These are phyloP conservation scores for Aspergillus fructus DNA, from an alignment of 2,329 filamentous ascomycete genomes.

Conservation along the genomic window DNA sequence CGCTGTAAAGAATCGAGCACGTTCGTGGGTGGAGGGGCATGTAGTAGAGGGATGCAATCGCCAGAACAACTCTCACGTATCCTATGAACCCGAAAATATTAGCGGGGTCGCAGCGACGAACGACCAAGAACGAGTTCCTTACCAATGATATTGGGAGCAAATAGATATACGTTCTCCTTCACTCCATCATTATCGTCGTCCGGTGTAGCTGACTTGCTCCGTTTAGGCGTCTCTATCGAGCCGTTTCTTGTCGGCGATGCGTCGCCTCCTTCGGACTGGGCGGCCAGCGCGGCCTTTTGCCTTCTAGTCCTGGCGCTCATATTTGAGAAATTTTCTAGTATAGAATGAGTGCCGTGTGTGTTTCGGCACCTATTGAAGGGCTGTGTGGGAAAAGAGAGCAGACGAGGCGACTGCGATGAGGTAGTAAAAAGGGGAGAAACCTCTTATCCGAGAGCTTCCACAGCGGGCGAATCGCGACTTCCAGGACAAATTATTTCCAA, in stretches of 20 bases:
- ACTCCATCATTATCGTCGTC: conserved; percentile 33
- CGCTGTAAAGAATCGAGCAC: conserved; percentile 79
- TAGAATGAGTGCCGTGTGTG: background rate
- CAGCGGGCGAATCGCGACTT: conserved; percentile 4
- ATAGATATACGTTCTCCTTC: conserved; percentile 76
- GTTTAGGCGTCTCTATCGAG: conserved; percentile 30
- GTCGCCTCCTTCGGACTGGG: conserved; percentile 32
- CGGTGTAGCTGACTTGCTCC: conserved; percentile 24
- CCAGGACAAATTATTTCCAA: background rate
- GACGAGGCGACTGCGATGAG: conserved; percentile 7
- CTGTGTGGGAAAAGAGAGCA: background rate
- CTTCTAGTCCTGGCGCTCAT: conserved; percentile 42
- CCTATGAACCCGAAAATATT: conserved; percentile 49
- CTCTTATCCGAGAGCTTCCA: conserved; percentile 17
- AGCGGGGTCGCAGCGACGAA: background rate
- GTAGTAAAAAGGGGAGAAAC: conserved; percentile 12
- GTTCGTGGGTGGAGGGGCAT: conserved; percentile 98
- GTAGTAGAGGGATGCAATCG: conserved; percentile 92
- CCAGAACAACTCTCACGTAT: conserved; percentile 75
- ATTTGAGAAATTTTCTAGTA: conserved; percentile 4
- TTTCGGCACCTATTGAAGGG: background rate
- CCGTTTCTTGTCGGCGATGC: conserved; percentile 31
- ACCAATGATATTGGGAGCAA: conserved; percentile 82
- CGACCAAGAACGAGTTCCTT: conserved; percentile 28
- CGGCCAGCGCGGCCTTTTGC: conserved; percentile 38